Evolutionary conservation across 2,329 filamentous ascomycete genomes (phyloP).

Genomic region (Hortaea werneckii): DNA sequence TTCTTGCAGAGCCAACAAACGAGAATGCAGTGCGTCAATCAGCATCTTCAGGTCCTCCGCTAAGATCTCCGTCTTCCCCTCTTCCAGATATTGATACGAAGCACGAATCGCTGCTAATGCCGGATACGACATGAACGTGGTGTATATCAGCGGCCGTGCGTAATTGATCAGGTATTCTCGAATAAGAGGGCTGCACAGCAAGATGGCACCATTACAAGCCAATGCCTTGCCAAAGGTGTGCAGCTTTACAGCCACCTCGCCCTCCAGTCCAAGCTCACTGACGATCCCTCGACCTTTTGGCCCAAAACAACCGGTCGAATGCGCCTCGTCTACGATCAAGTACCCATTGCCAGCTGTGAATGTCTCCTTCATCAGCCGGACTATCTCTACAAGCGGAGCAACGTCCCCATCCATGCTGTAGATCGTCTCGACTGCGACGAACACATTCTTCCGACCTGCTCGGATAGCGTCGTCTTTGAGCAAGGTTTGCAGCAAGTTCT

Average conservation of each 20-base stretch:
- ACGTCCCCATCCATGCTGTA: slow-evolving; percentile 82
- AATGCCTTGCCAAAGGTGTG: slow-evolving; percentile 61
- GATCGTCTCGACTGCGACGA: slow-evolving; percentile 59
- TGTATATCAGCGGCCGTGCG: slow-evolving; percentile 65
- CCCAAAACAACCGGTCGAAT: slow-evolving; percentile 54
- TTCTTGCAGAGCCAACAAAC: slow-evolving; percentile 32
- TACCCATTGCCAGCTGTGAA: slow-evolving; percentile 51
- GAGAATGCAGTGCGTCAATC: slow-evolving; percentile 36
- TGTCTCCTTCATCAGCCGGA: slow-evolving; percentile 45
- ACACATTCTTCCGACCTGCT: slow-evolving; percentile 43
- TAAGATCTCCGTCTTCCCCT: slow-evolving; percentile 37
- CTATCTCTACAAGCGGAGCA: slow-evolving; percentile 51
- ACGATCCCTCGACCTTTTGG: slow-evolving; percentile 48
- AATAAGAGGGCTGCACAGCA: slow-evolving; percentile 51
- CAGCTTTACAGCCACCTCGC: slow-evolving; percentile 47
- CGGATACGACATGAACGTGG: slow-evolving; percentile 56
- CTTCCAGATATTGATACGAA: slow-evolving; percentile 47
- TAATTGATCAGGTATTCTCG: slow-evolving; percentile 64
- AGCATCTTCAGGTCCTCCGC: slow-evolving; percentile 38
- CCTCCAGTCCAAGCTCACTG: slow-evolving; percentile 45
- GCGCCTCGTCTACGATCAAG: slow-evolving; percentile 59
- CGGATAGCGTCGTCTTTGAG: slow-evolving; percentile 20
- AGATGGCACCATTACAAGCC: slow-evolving; percentile 54
- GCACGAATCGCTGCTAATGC: slow-evolving; percentile 49
- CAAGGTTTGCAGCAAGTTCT: slow-evolving; percentile 23